Evolutionary conservation across 1,139 yeast genomes (phyloP), one percentile per base, ranked within the genome.

Genomic region (Kazachstania sp.): DNA sequence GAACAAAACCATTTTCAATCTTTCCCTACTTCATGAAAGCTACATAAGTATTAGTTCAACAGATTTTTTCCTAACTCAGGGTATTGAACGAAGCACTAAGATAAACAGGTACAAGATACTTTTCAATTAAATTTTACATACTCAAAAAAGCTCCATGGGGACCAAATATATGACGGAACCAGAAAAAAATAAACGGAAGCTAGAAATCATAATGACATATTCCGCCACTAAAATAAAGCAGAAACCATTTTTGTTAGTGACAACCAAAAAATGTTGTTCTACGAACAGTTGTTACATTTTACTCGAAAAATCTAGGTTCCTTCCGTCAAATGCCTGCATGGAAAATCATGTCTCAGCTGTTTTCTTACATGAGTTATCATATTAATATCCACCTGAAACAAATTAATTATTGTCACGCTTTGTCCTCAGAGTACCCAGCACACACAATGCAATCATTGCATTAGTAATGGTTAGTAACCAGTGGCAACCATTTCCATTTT

Each of bases 401-500:
- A 37, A 37, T 18, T 12, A 12, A 26, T 37, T 18, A 20, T n/a
- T 18, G 9, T 13, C 39, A 12, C 11, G 28, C 15, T 23, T 38
- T 23, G 19, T 38, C 31, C 41, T 16, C 16, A 38, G 41, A 38
- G 8, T 8, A 3, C 2, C 8, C n/a, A 8, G 32, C 19, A 38
- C 20, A 23, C 8, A 6, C 13, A 3, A 26, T 38, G 41, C 41
- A 38, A 11, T 12, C 5, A 15, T n/a, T 26, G 41, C 41, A 19
- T 29, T 38, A 11, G 32, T 37, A 28, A 19, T 26, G 2, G 18
- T 19, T 38, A 18, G 41, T 38, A 16, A 38, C 41, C 15, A 38
- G 20, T 38, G n/a, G 41, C 41, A 38, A 38, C 41, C 31, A 38
- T 29, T 38, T 19, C 41, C 41, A 29, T 12, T 38, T 38, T 38